Percentiles rank a stretch among this genome's conserved stretches.
Evolutionary conservation across 2,329 filamentous ascomycete genomes (phyloP).

Genomic region (Bipolaris bicolor): DNA sequence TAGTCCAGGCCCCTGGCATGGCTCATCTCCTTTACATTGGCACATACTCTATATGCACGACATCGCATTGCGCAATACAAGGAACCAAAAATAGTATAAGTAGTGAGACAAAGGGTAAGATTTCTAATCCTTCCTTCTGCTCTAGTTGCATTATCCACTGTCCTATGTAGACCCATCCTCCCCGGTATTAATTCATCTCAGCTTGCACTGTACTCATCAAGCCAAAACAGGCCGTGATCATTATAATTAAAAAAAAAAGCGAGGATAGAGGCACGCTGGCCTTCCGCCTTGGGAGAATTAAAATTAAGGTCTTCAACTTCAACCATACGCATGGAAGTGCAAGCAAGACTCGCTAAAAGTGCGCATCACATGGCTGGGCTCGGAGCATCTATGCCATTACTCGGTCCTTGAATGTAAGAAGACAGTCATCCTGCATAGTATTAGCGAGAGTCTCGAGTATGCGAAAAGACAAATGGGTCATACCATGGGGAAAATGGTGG

Average conservation of each 20-base stretch:
- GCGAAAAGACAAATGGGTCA: constrained; percentile 43
- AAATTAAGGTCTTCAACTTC: constrained; percentile 20
- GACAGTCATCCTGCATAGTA: constrained; percentile 74
- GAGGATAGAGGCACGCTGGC: constrained; percentile 18
- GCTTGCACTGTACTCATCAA: constrained; percentile 25
- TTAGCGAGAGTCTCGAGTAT: constrained; percentile 22
- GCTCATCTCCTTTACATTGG: neutral
- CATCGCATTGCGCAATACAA: neutral
- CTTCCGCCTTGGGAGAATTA: constrained; percentile 25
- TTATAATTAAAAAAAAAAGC: constrained; percentile 34
- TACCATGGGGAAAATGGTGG: constrained; percentile 96
- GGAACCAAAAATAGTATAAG: neutral
- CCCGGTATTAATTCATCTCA: constrained; percentile 18
- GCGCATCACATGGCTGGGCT: constrained; percentile 24
- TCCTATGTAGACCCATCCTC: constrained; percentile 6
- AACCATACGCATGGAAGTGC: constrained; percentile 33
- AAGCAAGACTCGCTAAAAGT: constrained; percentile 31
- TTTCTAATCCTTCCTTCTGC: neutral
- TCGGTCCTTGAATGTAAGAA: constrained; percentile 68
- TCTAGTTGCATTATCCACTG: constrained; percentile 23
- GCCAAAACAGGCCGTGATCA: constrained; percentile 32
- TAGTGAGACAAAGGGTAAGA: neutral
- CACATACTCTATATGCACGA: neutral
- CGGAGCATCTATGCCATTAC: constrained; percentile 24
- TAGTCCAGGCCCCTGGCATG: neutral